Evolutionary conservation across 1,284 basidiomycete species (phyloP).

Genomic region (Boletus semigastroideus): DNA sequence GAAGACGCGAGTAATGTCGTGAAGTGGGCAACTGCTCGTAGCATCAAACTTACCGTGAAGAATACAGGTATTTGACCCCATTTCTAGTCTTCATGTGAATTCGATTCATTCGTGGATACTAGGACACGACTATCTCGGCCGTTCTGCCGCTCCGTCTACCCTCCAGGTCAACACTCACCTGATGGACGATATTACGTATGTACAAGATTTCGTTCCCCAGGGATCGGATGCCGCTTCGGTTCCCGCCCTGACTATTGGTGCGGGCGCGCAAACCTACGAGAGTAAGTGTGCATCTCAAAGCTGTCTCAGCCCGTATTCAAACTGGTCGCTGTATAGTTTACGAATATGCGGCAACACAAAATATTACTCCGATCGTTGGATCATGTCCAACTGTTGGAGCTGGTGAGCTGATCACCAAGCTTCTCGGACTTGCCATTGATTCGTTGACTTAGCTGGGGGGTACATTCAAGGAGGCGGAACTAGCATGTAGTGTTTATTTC

Average conservation of each 20-base stretch:
- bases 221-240: slow-evolving; percentile 20
- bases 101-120: background rate
- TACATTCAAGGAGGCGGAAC: slow-evolving; percentile 28
- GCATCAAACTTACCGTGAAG: slow-evolving; percentile 25
- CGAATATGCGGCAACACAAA: background rate
- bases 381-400: slow-evolving; percentile 22
- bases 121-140: slow-evolving; percentile 26
- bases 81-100: too few species aligned
- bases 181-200: slow-evolving; percentile 16
- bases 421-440: background rate
- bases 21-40: slow-evolving; percentile 21
- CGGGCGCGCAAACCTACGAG: slow-evolving; percentile 12
- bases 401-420: background rate
- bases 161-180: slow-evolving; percentile 26
- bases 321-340: slow-evolving; percentile 12
- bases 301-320: background rate
- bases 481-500: slow-evolving; percentile 13
- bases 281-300: slow-evolving; percentile 14
- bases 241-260: slow-evolving; percentile 19
- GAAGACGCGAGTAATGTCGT: slow-evolving; percentile 21
- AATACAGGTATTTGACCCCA: slow-evolving; percentile 20
- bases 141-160: slow-evolving; percentile 21
- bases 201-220: slow-evolving; percentile 20
- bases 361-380: slow-evolving; percentile 17
- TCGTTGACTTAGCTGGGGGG: slow-evolving; percentile 15